A percentile compares a stretch with the other conserved stretches of the same genome.
Conservation (phyloP, 2,329 filamentous ascomycete species). For the Ceratocystis eucalypticola region DNA sequence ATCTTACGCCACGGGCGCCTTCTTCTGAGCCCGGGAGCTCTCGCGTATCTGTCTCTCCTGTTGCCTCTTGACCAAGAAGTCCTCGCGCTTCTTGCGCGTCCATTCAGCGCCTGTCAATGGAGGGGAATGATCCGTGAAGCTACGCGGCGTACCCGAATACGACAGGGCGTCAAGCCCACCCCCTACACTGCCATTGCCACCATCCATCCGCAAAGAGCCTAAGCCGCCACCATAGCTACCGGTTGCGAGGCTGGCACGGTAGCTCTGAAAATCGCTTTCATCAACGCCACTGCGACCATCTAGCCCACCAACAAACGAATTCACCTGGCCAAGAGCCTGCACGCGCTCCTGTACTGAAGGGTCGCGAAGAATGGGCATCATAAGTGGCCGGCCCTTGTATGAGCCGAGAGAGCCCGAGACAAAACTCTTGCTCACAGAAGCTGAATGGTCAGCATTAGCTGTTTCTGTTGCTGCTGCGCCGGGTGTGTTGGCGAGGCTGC, state of each 20-base stretch:
- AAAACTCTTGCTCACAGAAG: constrained; percentile 26
- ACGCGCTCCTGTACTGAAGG: constrained; percentile 37
- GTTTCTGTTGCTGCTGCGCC: not conserved
- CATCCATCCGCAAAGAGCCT: not conserved
- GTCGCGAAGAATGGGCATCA: constrained; percentile 38
- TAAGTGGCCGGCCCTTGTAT: constrained; percentile 41
- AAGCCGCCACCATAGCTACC: not conserved
- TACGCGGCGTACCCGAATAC: constrained; percentile 10
- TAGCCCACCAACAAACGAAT: constrained; percentile 40
- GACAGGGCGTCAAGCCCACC: not conserved
- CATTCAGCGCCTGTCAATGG: constrained; percentile 23
- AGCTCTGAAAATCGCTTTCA: constrained; percentile 33
- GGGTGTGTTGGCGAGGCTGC: constrained; percentile 13
- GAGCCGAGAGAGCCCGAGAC: constrained; percentile 36
- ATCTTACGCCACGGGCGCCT: constrained; percentile 24
- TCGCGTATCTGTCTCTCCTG: constrained; percentile 13
- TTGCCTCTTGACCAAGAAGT: constrained; percentile 16
- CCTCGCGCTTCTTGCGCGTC: constrained; percentile 26
- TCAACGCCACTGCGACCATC: constrained; percentile 39
- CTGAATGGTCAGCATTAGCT: constrained; percentile 21
- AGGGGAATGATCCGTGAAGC: constrained; percentile 7
- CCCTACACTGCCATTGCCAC: not conserved
- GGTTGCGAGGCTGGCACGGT: constrained; percentile 28
- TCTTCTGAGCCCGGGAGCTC: constrained; percentile 25
- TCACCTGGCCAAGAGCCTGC: constrained; percentile 35